A percentile compares a stretch with the other conserved stretches of the same genome.
Evolutionary conservation across 2,329 filamentous ascomycete genomes (phyloP).

Genomic region (Paraconiothyrium brasiliense): DNA sequence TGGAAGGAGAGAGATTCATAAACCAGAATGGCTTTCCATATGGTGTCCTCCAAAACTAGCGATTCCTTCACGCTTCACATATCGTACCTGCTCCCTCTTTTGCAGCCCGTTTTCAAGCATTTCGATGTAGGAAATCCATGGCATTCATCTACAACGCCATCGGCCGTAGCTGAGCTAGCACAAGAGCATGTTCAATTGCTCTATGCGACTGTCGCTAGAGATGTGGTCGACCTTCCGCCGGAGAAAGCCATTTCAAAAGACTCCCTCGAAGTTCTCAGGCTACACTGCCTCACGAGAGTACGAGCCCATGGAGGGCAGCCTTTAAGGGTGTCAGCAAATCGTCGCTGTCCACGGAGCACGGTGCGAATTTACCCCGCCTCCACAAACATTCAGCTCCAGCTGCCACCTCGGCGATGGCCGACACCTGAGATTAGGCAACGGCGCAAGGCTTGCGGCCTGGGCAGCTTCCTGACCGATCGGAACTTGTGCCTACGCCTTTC

Average conservation of each 20-base stretch:
- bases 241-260: background rate
- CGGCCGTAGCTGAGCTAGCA: background rate
- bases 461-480: conserved; percentile 1
- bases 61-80: background rate
- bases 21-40: background rate
- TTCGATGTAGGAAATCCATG: too few relatives aligned
- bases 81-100: background rate
- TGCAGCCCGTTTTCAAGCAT: background rate
- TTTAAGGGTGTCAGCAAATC: background rate
- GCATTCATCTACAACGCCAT: background rate
- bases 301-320: background rate
- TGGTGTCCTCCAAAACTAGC: background rate
- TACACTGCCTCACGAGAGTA: background rate
- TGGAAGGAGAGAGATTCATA: background rate
- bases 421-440: background rate
- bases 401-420: background rate
- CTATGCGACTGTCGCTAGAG: too few relatives aligned
- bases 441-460: background rate
- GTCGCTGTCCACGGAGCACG: background rate
- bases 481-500: background rate
- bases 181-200: background rate
- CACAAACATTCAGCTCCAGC: background rate
- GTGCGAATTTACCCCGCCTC: background rate
- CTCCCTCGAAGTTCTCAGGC: background rate
- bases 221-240: background rate